Conservation (phyloP, 768 basidiomycete genomes). For the Suillus subluteus region DNA sequence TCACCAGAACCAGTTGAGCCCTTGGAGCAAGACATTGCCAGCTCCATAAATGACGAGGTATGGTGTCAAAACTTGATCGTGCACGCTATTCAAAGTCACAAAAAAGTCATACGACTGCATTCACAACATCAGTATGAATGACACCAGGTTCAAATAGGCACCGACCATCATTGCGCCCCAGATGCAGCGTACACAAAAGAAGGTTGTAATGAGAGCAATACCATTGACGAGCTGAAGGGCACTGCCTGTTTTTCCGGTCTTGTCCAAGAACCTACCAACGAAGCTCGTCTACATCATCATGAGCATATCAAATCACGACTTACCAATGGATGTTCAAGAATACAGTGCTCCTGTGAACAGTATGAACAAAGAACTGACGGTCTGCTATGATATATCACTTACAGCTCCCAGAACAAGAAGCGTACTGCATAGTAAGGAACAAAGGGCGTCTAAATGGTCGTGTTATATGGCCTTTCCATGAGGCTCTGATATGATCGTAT, state of each 20-base stretch:
- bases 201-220: slow-evolving; percentile 61
- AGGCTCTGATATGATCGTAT: not conserved
- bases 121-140: slow-evolving; percentile 3
- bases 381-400: slow-evolving; percentile 26
- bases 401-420: slow-evolving; percentile 85
- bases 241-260: slow-evolving; percentile 71
- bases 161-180: slow-evolving; percentile 61
- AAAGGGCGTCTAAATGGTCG: slow-evolving; percentile 59
- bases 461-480: not conserved
- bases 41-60: slow-evolving; percentile 54
- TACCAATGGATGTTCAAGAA: slow-evolving; percentile 91
- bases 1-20: slow-evolving; percentile 83
- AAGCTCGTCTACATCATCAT: slow-evolving; percentile 2
- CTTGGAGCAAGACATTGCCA: slow-evolving; percentile 70
- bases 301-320: slow-evolving; percentile 18
- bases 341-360: slow-evolving; percentile 64
- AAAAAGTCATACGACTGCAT: slow-evolving; percentile 70
- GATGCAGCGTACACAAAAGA: slow-evolving; percentile 71
- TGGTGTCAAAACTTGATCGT: slow-evolving; percentile 53
- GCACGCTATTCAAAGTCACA: slow-evolving; percentile 56
- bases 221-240: slow-evolving; percentile 75
- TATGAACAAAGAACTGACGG: slow-evolving; percentile 12
- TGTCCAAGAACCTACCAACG: slow-evolving; percentile 69
- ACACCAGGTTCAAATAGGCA: slow-evolving; percentile 2
- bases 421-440: slow-evolving; percentile 77